Evolutionary conservation across 2,329 filamentous ascomycete genomes (phyloP), one percentile per base, ranked within the genome.

Genomic region (Aspergillus brunneoviolaceus): DNA sequence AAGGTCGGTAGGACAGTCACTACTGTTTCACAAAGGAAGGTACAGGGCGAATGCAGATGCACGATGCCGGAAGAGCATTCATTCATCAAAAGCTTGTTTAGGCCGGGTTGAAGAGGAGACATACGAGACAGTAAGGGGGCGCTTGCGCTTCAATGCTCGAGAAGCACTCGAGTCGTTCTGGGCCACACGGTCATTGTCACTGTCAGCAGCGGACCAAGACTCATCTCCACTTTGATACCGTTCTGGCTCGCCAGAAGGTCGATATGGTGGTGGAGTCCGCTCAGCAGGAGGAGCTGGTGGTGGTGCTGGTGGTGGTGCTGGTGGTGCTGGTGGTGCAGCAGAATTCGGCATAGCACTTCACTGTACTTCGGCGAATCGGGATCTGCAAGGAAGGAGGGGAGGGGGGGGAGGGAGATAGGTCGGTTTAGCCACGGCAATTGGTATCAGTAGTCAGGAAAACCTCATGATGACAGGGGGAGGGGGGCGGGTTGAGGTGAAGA

Each of bases 71-170:
- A 35, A 35, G 33, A 35, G 33, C 5, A 12, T 12, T 35, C 33
- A 35, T 5, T 16, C 31, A 11, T 16, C 10, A 45, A 42, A 31
- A n/a, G 35, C 23, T 54, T 35, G 35, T 31, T 45, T 54, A 47
- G 25, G 14, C 10, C 19, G 4, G 21, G 2, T 11, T 5, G 39
- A 16, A 31, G 31, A 19, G 51, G 48, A 12, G 35, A 39, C 74
- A 60, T 69, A 76, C 74, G 74, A 76, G 49, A 76, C 74, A 33
- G 71, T 74, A 55, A 75, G 70, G 35, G 74, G 73, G 11, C 74
- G 74, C 57, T 76, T 76, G 53, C 74, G 72, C 60, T 76, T 76
- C 62, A 74, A 56, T 4, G 67, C 67, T 51, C 69, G 71, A 52
- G 66, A 61, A 31, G 59, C 61, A 54, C 61, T 62, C 19, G 70